phyloP scores from a whole-genome alignment of 1,284 basidiomycete species.

The Cystobasidium slooffiae region DNA sequence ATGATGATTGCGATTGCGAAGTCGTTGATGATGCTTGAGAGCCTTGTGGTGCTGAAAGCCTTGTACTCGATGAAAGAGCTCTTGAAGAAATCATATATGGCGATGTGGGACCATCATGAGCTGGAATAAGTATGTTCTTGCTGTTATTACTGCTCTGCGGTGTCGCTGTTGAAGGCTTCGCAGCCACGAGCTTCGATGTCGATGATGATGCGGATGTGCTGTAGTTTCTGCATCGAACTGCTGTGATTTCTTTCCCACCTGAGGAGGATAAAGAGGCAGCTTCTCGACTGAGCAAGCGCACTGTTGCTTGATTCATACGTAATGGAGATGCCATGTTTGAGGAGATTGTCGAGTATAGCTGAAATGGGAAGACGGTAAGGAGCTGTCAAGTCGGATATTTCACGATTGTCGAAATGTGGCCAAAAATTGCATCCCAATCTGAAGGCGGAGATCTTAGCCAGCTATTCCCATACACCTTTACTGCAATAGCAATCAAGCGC shows the following conservation, averaged over 20 bases:
- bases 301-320: not conserved
- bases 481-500: too few species aligned
- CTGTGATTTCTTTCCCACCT: slow-evolving; percentile 1
- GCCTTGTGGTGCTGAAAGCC: not conserved
- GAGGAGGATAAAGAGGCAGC: not conserved
- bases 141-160: not conserved
- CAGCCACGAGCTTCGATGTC: slow-evolving; percentile 1
- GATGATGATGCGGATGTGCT: slow-evolving; percentile 16
- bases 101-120: not conserved
- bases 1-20: slow-evolving; percentile 4
- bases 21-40: not conserved
- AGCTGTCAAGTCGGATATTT: not conserved
- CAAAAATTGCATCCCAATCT: slow-evolving; percentile 2
- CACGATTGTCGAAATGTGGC: not conserved
- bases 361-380: not conserved
- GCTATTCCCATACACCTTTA: too few species aligned
- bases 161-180: not conserved
- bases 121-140: not conserved
- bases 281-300: slow-evolving; percentile 15
- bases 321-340: slow-evolving; percentile 1
- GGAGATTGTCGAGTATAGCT: not conserved
- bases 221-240: slow-evolving; percentile 16
- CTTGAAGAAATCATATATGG: not conserved
- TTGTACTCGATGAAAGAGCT: not conserved
- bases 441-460: not conserved